A percentile compares a stretch with the other conserved stretches of the same genome.
Conservation (phyloP, 1,139 yeast genomes). For the Candida dubliniensis region DNA sequence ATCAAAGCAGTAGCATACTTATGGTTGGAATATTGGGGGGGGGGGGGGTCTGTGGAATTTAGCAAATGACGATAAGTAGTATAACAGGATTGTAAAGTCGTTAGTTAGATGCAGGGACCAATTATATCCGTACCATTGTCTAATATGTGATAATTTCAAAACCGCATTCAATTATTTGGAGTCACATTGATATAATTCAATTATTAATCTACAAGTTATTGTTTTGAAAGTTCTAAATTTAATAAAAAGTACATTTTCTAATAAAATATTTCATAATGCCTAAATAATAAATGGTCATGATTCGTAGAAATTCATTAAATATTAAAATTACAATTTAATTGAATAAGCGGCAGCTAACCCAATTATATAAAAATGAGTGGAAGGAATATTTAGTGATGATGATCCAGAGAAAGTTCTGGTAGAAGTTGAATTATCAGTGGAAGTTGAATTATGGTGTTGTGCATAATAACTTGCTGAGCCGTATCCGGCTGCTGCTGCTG, state of each 20-base stretch:
- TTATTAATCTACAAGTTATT: no score
- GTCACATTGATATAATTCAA: no score
- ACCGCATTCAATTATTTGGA: no score
- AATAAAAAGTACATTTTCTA: no score
- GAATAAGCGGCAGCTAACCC: background rate
- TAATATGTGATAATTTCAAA: no score
- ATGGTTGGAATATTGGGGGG: conserved; percentile 73
- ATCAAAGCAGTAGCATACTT: conserved; percentile 76
- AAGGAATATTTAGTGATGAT: background rate
- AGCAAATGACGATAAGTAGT: conserved; percentile 55
- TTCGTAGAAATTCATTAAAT: no score
- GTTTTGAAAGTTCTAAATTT: no score
- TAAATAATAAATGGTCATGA: no score
- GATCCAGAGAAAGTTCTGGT: background rate
- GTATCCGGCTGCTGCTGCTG: conserved; percentile 15
- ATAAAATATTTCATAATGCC: no score
- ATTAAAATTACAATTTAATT: no score
- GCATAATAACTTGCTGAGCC: conserved; percentile 2
- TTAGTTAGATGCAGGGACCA: no score
- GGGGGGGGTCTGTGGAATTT: conserved; percentile 65
- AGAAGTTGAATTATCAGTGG: background rate
- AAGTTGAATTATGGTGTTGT: background rate
- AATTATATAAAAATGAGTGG: background rate
- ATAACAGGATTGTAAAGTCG: conserved; percentile 15
- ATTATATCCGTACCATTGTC: no score